Evolutionary conservation across 768 basidiomycete genomes (phyloP), one percentile per base, ranked within the genome.

Genomic region (Boletus sp.): DNA sequence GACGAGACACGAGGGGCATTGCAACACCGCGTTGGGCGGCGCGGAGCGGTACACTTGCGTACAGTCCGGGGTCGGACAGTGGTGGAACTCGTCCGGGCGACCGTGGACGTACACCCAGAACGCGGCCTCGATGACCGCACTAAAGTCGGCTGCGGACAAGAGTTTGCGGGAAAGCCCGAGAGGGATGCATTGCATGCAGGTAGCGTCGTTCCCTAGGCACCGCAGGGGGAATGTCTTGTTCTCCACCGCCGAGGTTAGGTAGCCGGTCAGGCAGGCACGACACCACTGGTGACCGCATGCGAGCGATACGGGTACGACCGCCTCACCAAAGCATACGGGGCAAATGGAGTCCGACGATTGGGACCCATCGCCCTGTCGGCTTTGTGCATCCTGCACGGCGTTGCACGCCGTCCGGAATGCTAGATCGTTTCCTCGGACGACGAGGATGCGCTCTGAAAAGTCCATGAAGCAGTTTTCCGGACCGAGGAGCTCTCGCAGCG

Each of bases 51-150:
- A 93, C 7, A 91, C 77, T 63, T 90, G 86, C 0, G 76, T 75
- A 62, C 91, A 93, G 66, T 92, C 88, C 0, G 91, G 86, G 0
- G 89, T 86, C 0, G 91, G 90, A 70, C 91, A 93, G 62, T 83
- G 86, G 56, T 82, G 78, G 62, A 87, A 87, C 55, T 90, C 86
- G 8, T 77, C 71, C 0, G 87, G 77, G 37, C 80, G 80, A 2
- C 80, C 71, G 56, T 85, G 82, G 18, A 90, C 75, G 64, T 91
- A 77, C 0, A 80, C 69, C n/a, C 81, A 74, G 61, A 87, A 85
- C 0, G 89, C 80, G 0, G 87, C 81, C 12, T 82, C 75, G 17
- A 82, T 72, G 35, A 92, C 61, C 0, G 78, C 73, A 29, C 82
- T 76, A 63, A 89, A 84, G 20, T 88, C 81, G 2, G 67, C 66